Base-by-base conservation (phyloP, 192 early-diverging fungal species). In the Martensiomyces pterosporus region DNA sequence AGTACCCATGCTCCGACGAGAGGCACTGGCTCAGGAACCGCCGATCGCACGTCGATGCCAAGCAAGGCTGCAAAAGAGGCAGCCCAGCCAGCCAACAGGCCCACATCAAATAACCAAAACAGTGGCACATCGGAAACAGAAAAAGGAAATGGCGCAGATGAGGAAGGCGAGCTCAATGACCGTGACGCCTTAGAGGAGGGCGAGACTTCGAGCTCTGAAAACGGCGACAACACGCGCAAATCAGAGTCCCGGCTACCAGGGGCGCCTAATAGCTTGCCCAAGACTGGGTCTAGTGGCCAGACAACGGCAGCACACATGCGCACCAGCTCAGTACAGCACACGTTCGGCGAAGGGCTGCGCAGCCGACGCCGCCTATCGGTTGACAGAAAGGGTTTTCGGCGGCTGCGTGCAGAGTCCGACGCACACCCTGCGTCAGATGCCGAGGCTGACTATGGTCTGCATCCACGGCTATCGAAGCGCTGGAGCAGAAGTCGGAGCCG, bases 381-480 rank as follows among this genome's bases (percentile, higher is more conserved):
- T 12, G 32, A 32, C 2, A 17, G 52, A 49, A 24, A 18, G 15
- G 26, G 12, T 2, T 9, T 13, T 39, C 23, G 17, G 1, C 38
- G 36, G 13, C 22, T 21, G 15, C 33, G 47, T 10, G 52, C 32
- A 2, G 52, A 47, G 3, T 14, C 25, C 15, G 47, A 52, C 24
- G 25, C 18, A 9, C 32, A 55, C 18, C 39, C 47, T 12, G 50
- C 47, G 29, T 43, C 43, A 12, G 52, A 59, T 13, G 47, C 42
- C 7, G 64, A 67, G 6, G 18, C 64, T 3, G 57, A 55, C 15
- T 46, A 46, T 47, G 36, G 41, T 10, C 47, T 47, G 13, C 42
- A 27, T 16, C 24, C 37, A 12, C 53, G 47, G 21, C 32, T 27
- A n/a, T 15, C 29, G 29, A 5, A 5, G 12, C 29, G 29, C 29